Conservation (phyloP, 768 basidiomycete species). For the Exsudoporus frostii region DNA sequence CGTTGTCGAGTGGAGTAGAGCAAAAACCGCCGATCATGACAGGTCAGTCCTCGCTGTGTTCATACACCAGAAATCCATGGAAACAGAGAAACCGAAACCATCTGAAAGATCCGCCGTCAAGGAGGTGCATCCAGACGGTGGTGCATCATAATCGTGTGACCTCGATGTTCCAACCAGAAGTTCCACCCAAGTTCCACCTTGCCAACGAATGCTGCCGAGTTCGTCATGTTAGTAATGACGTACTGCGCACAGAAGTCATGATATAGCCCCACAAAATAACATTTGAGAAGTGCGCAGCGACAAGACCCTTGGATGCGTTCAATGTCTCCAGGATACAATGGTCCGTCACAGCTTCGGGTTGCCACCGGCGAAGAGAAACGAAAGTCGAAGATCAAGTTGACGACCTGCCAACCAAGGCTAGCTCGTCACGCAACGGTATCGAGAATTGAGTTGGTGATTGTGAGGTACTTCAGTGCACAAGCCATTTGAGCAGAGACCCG, state of each 20-base stretch:
- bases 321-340: background rate
- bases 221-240: background rate
- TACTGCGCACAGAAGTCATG: background rate
- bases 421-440: background rate
- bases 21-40: background rate
- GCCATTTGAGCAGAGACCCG: background rate
- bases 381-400: background rate
- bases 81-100: background rate
- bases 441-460: background rate
- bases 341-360: background rate
- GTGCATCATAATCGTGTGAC: background rate
- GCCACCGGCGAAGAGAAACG: background rate
- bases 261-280: background rate
- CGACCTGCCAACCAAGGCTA: background rate
- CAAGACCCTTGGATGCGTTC: background rate
- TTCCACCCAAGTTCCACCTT: no score
- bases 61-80: background rate
- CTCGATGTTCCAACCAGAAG: background rate
- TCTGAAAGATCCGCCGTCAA: background rate
- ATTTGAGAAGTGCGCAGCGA: background rate
- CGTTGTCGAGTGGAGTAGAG: background rate
- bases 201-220: background rate
- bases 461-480: background rate
- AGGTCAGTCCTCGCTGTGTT: background rate
- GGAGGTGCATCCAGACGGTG: background rate